Percentiles rank a stretch among this genome's conserved stretches.
Evolutionary conservation across 2,329 filamentous ascomycete genomes (phyloP).

Genomic region (Kalaharituber pfeilii): DNA sequence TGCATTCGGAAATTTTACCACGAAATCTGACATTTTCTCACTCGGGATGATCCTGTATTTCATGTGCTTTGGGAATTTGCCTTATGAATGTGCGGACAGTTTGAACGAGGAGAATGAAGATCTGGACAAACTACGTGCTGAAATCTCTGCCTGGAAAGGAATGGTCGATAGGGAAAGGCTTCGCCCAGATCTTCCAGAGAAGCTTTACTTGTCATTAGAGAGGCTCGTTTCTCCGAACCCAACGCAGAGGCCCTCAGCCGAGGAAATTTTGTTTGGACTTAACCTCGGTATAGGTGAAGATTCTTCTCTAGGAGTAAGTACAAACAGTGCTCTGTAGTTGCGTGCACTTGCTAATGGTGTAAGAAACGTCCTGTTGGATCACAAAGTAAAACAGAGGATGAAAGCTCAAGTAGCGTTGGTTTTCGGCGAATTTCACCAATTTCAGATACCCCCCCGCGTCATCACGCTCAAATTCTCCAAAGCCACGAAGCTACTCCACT

Average conservation of each 20-base stretch:
- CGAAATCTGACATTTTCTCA: conserved; percentile 96
- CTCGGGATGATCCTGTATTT: conserved; percentile 98
- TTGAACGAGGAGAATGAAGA: conserved; percentile 87
- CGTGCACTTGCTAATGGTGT: no score
- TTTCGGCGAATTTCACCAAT: conserved; percentile 28
- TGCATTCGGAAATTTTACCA: conserved; percentile 78
- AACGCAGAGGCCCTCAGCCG: conserved; percentile 59
- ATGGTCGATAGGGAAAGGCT: conserved; percentile 61
- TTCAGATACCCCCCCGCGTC: conserved; percentile 24
- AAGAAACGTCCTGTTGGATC: no score
- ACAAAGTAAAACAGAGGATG: no score
- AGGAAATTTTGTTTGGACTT: conserved; percentile 68
- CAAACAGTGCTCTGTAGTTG: no score
- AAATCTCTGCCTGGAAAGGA: conserved; percentile 75
- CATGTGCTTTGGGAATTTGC: conserved; percentile 81
- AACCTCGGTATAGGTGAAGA: no score
- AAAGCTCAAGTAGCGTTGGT: conserved; percentile 24
- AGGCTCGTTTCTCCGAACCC: conserved; percentile 64
- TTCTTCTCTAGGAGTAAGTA: no score
- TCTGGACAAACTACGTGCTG: conserved; percentile 62
- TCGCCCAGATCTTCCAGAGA: conserved; percentile 65
- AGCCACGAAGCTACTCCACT: conserved; percentile 16
- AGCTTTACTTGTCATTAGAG: conserved; percentile 71
- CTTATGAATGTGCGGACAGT: conserved; percentile 67
- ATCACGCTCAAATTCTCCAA: conserved; percentile 19